These are phyloP conservation scores for Cystobasidium pallidum DNA, from an alignment of 1,284 basidiomycete genomes.

Conservation along the genomic window DNA sequence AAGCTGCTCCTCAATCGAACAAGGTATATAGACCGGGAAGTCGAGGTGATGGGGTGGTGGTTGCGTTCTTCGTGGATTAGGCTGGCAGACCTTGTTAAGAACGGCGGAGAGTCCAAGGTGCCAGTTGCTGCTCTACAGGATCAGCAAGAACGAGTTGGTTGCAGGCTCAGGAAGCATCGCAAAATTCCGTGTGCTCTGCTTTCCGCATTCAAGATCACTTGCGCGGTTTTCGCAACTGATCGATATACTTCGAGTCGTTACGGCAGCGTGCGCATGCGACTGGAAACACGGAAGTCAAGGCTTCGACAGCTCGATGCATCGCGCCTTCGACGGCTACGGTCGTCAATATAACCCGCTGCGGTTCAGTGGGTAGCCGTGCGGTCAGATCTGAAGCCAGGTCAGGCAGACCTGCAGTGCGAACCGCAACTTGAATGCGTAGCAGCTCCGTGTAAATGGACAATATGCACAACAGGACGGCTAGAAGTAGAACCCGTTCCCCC, in stretches of 20 bases:
- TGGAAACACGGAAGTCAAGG: no score
- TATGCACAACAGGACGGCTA: no score
- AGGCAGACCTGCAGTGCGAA: no score
- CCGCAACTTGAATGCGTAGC: no score
- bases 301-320: no score
- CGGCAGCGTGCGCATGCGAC: no score
- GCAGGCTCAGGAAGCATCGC: background rate
- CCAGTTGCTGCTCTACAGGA: background rate
- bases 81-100: slow-evolving; percentile 40
- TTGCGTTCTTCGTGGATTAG: slow-evolving; percentile 23
- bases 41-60: background rate
- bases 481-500: no score
- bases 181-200: background rate
- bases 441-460: no score
- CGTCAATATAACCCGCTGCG: no score
- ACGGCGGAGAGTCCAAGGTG: slow-evolving; percentile 43
- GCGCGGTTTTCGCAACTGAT: background rate
- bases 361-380: no score
- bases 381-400: no score
- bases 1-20: background rate
- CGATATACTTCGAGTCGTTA: background rate
- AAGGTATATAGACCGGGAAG: background rate
- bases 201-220: background rate
- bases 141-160: background rate
- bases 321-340: no score